Conservation (phyloP, 129 eudicot genomes). For the Helianthus annuus region HanXRQr2.0-SUNRISE NC_035442.2:122437109-122437608, state of each 20-base stretch:
- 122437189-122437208: slow-evolving; percentile 31
- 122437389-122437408: slow-evolving; percentile 35
- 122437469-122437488: not conserved
- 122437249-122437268: not conserved
- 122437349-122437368: slow-evolving; percentile 41
- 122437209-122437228: slow-evolving; percentile 26
- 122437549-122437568: slow-evolving; percentile 42
- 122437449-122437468: not conserved
- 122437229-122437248: no score
- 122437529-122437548: no score
- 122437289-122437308: slow-evolving; percentile 29
- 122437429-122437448: slow-evolving; percentile 32
- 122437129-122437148: slow-evolving; percentile 40
- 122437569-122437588: slow-evolving; percentile 29
- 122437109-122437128: slow-evolving; percentile 32
- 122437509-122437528: no score
- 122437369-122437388: slow-evolving; percentile 33
- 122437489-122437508: not conserved
- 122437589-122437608: slow-evolving; percentile 34
- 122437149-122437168: slow-evolving; percentile 28
- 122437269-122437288: slow-evolving; percentile 38
- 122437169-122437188: slow-evolving; percentile 32
- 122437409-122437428: slow-evolving; percentile 38
- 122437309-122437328: slow-evolving; percentile 36
- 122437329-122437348: slow-evolving; percentile 34